Percentiles rank a stretch among this genome's conserved stretches.
Evolutionary conservation across 768 basidiomycete species (phyloP).

Genomic region (Austroboletus festivus): DNA sequence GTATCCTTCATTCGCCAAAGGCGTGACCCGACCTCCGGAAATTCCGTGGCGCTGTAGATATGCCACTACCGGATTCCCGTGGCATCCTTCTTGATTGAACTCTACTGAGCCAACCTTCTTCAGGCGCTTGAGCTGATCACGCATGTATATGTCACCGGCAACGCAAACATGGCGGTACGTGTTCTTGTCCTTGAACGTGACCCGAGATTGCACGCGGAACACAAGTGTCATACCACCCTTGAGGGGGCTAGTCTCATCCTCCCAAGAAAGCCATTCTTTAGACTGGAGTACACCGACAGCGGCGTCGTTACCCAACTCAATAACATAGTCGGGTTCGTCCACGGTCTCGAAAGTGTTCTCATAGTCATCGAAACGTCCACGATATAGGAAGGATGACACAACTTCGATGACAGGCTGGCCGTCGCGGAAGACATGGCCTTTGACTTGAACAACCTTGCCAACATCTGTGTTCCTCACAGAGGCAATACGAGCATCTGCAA

Average conservation of each 20-base stretch:
- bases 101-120: conserved; percentile 87
- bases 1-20: conserved; percentile 86
- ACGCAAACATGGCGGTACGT: conserved; percentile 80
- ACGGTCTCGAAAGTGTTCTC: conserved; percentile 94
- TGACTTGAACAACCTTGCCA: conserved; percentile 91
- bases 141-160: conserved; percentile 80
- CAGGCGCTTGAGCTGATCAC: conserved; percentile 83
- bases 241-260: conserved; percentile 75
- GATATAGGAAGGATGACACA: conserved; percentile 93
- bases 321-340: conserved; percentile 85
- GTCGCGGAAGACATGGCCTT: conserved; percentile 75
- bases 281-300: conserved; percentile 87
- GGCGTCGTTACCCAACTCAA: conserved; percentile 72
- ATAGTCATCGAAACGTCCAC: conserved; percentile 90
- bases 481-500: conserved; percentile 81
- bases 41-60: conserved; percentile 91
- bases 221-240: conserved; percentile 78
- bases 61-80: conserved; percentile 90
- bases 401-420: conserved; percentile 88
- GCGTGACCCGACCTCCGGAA: conserved; percentile 69
- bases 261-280: conserved; percentile 99
- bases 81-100: conserved; percentile 81
- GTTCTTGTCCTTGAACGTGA: conserved; percentile 88
- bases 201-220: conserved; percentile 85
- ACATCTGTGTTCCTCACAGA: conserved; percentile 88